phyloP scores from a whole-genome alignment of 495 filamentous ascomycete genomes.

The Penicillium soppii region DNA sequence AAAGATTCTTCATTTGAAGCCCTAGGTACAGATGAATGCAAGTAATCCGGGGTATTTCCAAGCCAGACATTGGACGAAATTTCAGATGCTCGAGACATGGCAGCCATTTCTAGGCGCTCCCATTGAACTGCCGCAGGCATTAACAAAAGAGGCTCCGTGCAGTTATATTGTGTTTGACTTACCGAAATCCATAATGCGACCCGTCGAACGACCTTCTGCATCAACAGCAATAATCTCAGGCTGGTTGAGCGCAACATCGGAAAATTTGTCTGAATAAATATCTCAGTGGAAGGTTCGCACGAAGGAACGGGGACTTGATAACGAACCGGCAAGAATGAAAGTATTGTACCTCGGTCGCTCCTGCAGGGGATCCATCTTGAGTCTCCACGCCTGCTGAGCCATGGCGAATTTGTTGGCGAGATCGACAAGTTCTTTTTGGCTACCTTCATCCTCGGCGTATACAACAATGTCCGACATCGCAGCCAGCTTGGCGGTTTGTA shows the following conservation, averaged over 20 bases:
- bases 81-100: constrained; percentile 86
- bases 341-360: constrained; percentile 73
- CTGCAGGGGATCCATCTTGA: constrained; percentile 57
- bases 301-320: background rate
- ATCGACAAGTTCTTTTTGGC: constrained; percentile 54
- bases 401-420: constrained; percentile 69
- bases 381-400: constrained; percentile 74
- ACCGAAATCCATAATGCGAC: constrained; percentile 85
- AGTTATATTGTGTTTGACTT: constrained; percentile 22
- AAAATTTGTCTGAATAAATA: constrained; percentile 57
- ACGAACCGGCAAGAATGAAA: constrained; percentile 70
- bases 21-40: constrained; percentile 26
- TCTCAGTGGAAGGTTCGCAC: constrained; percentile 8
- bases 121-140: no score
- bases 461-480: constrained; percentile 88
- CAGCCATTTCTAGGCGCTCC: constrained; percentile 88
- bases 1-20: constrained; percentile 38
- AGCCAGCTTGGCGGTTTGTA: constrained; percentile 87
- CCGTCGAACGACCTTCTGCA: constrained; percentile 69
- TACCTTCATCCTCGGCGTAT: constrained; percentile 70
- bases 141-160: no score
- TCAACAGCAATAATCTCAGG: constrained; percentile 71
- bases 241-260: constrained; percentile 69
- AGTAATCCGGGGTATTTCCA: constrained; percentile 79
- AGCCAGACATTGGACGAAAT: constrained; percentile 88